Conservation (phyloP, 1,284 basidiomycete species). For the Pseudozyma hubeiensis region DNA sequence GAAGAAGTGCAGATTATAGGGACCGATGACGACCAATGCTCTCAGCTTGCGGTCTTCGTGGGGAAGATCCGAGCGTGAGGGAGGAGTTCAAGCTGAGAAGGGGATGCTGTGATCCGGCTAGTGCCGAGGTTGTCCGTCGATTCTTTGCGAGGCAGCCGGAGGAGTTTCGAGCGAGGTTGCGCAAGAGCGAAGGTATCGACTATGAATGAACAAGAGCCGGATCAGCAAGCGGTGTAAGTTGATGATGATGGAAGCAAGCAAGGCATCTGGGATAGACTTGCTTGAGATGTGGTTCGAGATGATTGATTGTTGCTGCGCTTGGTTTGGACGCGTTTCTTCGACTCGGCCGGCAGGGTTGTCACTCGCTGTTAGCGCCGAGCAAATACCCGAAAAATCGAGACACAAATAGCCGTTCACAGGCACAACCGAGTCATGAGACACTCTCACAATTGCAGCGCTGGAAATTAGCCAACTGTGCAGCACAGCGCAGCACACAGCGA, state of each 20-base stretch:
- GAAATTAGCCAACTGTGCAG: background rate
- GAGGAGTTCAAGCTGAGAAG: too few species aligned
- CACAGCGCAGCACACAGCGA: background rate
- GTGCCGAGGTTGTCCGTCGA: too few species aligned
- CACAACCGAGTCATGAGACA: slow-evolving; percentile 32
- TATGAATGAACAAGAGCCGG: slow-evolving; percentile 4
- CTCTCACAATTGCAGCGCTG: background rate
- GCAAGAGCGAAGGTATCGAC: too few species aligned
- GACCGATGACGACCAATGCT: too few species aligned
- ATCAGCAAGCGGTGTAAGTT: slow-evolving; percentile 4
- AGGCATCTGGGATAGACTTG: background rate
- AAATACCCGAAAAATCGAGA: slow-evolving; percentile 27
- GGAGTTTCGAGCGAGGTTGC: too few species aligned
- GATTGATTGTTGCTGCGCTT: background rate
- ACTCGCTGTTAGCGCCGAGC: slow-evolving; percentile 1
- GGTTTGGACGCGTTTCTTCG: slow-evolving; percentile 20
- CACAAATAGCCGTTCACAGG: slow-evolving; percentile 19
- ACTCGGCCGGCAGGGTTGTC: slow-evolving; percentile 26
- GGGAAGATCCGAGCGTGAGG: too few species aligned
- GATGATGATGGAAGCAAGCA: slow-evolving; percentile 8
- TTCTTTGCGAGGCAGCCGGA: too few species aligned
- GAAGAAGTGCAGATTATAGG: too few species aligned
- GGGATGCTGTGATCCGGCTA: slow-evolving; percentile 15
- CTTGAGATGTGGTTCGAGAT: too few species aligned
- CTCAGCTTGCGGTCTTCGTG: too few species aligned